Conservation (phyloP, 768 basidiomycete genomes). For the Mycena filopes region DNA sequence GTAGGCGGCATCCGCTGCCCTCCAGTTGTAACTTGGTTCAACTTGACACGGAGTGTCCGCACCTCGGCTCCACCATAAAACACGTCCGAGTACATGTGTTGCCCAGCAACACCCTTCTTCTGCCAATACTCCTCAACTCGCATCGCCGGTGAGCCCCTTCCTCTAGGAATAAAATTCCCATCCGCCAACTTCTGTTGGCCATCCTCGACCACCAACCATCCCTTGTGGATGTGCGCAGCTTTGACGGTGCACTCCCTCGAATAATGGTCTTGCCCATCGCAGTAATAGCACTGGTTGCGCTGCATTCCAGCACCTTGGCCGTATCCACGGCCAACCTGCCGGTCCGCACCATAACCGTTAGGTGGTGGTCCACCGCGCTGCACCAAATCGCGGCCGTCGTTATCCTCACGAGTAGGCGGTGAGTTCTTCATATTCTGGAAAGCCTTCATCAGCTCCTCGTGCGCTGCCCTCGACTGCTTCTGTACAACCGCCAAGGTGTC, state of each 20-base stretch:
- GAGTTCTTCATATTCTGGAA: not conserved
- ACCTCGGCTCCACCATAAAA: not conserved
- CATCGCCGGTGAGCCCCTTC: not conserved
- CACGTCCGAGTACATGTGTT: not conserved
- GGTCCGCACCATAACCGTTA: not conserved
- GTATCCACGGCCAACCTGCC: not conserved
- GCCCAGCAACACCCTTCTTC: not conserved
- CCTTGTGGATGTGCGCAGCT: constrained; percentile 6
- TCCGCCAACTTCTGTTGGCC: constrained; percentile 6
- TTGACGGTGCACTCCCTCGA: constrained; percentile 10
- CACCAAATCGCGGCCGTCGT: not conserved
- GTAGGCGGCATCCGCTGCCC: not conserved
- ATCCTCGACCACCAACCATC: constrained; percentile 1
- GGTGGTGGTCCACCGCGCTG: not conserved
- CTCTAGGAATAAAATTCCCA: constrained; percentile 10
- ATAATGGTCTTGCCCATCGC: constrained; percentile 7
- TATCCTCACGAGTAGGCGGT: not conserved
- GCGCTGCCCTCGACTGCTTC: not conserved
- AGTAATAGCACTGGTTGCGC: constrained; percentile 3
- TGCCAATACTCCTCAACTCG: constrained; percentile 16
- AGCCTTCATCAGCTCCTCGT: not conserved
- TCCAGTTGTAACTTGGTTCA: not conserved
- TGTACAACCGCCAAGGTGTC: not conserved
- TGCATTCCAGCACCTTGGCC: not conserved
- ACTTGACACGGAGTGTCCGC: not conserved